Conservation (phyloP, 2,329 filamentous ascomycete species). For the Zymoseptoria ardabiliae region DNA sequence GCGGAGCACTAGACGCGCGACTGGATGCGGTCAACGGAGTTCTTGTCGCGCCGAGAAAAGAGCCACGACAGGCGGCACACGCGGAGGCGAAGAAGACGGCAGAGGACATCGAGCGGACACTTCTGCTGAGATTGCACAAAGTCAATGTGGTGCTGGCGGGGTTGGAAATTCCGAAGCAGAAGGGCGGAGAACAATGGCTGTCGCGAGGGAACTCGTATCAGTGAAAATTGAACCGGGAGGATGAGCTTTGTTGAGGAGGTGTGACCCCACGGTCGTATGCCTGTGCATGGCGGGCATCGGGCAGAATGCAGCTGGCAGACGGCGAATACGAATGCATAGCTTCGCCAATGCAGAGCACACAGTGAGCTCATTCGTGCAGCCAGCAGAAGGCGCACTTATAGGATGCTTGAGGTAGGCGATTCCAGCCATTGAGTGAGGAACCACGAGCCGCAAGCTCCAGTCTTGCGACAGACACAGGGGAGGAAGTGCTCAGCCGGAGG, state of each 20-base stretch:
- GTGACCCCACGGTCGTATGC: not conserved
- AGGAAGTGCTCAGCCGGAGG: too few relatives aligned
- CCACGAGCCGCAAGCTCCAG: too few relatives aligned
- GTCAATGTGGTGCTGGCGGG: conserved; percentile 70
- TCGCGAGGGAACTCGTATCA: conserved; percentile 2
- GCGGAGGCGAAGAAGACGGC: conserved; percentile 60
- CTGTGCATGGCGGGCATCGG: not conserved
- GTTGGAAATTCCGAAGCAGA: conserved; percentile 47
- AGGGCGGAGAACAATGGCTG: conserved; percentile 4
- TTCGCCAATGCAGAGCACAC: not conserved
- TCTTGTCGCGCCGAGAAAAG: conserved; percentile 62
- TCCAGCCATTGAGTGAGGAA: too few relatives aligned
- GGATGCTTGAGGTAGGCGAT: too few relatives aligned
- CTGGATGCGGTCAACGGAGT: conserved; percentile 79
- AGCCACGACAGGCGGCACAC: conserved; percentile 65
- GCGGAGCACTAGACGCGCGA: conserved; percentile 63
- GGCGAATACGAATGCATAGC: not conserved
- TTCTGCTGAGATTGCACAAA: conserved; percentile 67
- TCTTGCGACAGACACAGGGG: too few relatives aligned
- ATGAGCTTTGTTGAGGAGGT: not conserved
- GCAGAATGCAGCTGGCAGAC: not conserved
- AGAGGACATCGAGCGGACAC: conserved; percentile 64
- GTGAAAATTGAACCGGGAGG: not conserved
- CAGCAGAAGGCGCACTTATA: not conserved
- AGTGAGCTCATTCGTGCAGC: not conserved